phyloP scores from a whole-genome alignment of 352 stramenopile genomes.

The Pseudoperonospora humuli region DNA sequence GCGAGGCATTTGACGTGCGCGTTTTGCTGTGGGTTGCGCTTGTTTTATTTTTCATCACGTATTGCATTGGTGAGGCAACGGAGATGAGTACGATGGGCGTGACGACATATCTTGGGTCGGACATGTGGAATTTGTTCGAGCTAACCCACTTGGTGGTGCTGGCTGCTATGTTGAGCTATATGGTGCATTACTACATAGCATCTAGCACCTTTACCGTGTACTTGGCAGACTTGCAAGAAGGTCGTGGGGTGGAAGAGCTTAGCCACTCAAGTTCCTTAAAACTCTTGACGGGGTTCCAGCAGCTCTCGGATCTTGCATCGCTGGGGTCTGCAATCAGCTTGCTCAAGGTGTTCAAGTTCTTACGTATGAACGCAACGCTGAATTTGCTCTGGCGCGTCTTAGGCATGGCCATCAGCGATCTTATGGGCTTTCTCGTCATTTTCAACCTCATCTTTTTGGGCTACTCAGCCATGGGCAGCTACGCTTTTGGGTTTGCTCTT shows the following conservation, averaged over 20 bases:
- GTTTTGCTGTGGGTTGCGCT: conserved; percentile 62
- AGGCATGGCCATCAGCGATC: conserved; percentile 73
- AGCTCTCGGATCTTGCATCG: conserved; percentile 67
- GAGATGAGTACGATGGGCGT: conserved; percentile 77
- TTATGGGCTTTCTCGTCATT: conserved; percentile 86
- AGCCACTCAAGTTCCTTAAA: conserved; percentile 56
- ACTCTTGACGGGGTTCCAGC: conserved; percentile 62
- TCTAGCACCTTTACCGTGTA: conserved; percentile 45
- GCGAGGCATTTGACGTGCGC: conserved; percentile 40
- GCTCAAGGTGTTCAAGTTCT: conserved; percentile 85
- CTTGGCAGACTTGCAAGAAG: conserved; percentile 28
- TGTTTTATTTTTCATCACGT: conserved; percentile 68
- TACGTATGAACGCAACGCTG: conserved; percentile 85
- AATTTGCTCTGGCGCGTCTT: conserved; percentile 82
- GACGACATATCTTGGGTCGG: conserved; percentile 63
- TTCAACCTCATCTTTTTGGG: conserved; percentile 85
- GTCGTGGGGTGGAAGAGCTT: conserved; percentile 36
- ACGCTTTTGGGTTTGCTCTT: conserved; percentile 74
- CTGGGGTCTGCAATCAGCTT: conserved; percentile 70
- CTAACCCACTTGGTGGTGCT: conserved; percentile 66
- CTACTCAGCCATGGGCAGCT: conserved; percentile 80
- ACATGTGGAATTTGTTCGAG: conserved; percentile 88
- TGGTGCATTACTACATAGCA: conserved; percentile 60
- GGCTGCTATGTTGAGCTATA: conserved; percentile 49
- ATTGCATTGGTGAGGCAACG: conserved; percentile 66